phyloP scores from a whole-genome alignment of 2,329 filamentous ascomycete species.

The Fusarium nelsonii region DNA sequence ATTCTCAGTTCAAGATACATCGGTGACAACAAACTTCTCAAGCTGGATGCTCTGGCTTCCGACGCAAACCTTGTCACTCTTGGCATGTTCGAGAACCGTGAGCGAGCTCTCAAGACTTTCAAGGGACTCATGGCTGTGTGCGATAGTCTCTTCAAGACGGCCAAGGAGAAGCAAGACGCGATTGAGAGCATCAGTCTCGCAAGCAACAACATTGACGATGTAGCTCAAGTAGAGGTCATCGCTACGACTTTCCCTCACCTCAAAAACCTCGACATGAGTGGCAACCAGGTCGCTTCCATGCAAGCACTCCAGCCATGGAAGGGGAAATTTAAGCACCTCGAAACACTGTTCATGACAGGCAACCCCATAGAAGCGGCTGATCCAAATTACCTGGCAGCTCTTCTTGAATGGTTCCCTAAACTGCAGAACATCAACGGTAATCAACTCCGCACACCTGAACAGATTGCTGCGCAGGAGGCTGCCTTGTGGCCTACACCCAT shows the following conservation, averaged over 20 bases:
- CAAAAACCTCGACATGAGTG: slow-evolving; percentile 88
- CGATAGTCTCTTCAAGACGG: slow-evolving; percentile 78
- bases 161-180: slow-evolving; percentile 78
- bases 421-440: slow-evolving; percentile 81
- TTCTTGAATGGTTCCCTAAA: slow-evolving; percentile 86
- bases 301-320: slow-evolving; percentile 80
- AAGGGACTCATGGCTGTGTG: slow-evolving; percentile 90
- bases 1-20: slow-evolving; percentile 84
- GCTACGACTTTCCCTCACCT: slow-evolving; percentile 85
- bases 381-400: slow-evolving; percentile 73
- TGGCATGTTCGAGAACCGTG: slow-evolving; percentile 79
- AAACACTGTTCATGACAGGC: slow-evolving; percentile 82
- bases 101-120: slow-evolving; percentile 87
- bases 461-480: slow-evolving; percentile 69
- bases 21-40: slow-evolving; percentile 77
- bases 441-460: slow-evolving; percentile 78
- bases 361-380: slow-evolving; percentile 77
- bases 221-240: slow-evolving; percentile 78
- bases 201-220: slow-evolving; percentile 80
- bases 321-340: slow-evolving; percentile 79
- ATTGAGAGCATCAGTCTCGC: slow-evolving; percentile 86
- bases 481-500: slow-evolving; percentile 67
- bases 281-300: slow-evolving; percentile 80
- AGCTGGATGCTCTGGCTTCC: slow-evolving; percentile 81
- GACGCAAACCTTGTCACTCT: slow-evolving; percentile 79